phyloP scores from a whole-genome alignment of 2,329 filamentous ascomycete species.

The Sporothrix globosa region DNA sequence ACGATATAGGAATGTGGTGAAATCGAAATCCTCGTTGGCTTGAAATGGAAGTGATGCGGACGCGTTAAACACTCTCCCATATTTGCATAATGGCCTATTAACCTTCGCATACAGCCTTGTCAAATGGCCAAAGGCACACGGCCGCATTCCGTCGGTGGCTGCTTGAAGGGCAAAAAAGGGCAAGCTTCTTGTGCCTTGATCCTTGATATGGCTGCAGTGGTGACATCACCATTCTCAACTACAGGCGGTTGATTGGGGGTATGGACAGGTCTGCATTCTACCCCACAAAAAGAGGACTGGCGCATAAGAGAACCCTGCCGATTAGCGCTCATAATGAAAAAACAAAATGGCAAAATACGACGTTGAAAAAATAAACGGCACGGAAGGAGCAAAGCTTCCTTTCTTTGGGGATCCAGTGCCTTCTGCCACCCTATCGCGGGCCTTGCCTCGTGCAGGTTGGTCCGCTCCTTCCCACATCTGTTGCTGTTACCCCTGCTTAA shows the following conservation, averaged over 20 bases:
- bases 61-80: no score
- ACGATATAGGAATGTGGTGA: not conserved
- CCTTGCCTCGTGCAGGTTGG: not conserved
- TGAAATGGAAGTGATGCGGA: conserved; percentile 1
- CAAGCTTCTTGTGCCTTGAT: not conserved
- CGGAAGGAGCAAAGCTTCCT: not conserved
- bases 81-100: no score
- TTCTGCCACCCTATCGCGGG: not conserved
- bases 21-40: conserved; percentile 7
- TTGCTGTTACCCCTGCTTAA: not conserved
- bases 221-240: conserved; percentile 23
- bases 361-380: not conserved
- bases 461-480: not conserved
- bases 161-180: not conserved
- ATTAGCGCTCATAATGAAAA: not conserved
- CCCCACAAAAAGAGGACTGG: not conserved
- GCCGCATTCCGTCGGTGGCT: not conserved
- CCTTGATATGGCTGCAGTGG: conserved; percentile 18
- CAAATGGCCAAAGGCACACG: not conserved
- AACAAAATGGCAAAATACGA: not conserved
- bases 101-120: not conserved
- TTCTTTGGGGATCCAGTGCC: no score
- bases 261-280: not conserved
- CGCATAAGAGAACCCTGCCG: not conserved
- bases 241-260: not conserved